phyloP scores from a whole-genome alignment of 805 yeast species.

The Blastobotrys chiropterorum region DNA sequence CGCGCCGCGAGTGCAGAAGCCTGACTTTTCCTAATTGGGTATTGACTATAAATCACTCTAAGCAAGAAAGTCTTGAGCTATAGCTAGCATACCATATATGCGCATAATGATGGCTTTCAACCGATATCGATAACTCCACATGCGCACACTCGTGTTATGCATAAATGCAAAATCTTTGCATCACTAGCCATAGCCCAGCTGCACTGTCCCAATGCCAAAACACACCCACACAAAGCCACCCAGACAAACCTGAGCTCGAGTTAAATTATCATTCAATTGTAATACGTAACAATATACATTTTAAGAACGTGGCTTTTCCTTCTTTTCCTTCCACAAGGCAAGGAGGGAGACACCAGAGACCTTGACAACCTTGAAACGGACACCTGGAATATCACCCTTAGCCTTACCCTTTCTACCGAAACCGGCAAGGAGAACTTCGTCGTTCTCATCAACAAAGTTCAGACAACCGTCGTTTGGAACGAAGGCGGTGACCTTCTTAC shows the following conservation, averaged over 20 bases:
- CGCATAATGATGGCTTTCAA: too few species aligned
- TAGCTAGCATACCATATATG: too few species aligned
- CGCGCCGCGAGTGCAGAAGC: too few species aligned
- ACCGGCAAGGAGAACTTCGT: slow-evolving; percentile 99
- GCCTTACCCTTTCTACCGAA: slow-evolving; percentile 99
- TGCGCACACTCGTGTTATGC: too few species aligned
- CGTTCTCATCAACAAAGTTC: slow-evolving; percentile 99
- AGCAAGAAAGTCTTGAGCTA: too few species aligned
- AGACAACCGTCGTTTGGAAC: slow-evolving; percentile 99
- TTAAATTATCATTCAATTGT: background rate
- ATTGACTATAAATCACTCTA: too few species aligned
- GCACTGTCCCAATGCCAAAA: background rate
- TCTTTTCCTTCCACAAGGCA: slow-evolving; percentile 99
- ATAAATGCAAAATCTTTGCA: too few species aligned
- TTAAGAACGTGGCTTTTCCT: slow-evolving; percentile 99
- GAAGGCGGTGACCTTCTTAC: slow-evolving; percentile 99
- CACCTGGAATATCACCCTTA: slow-evolving; percentile 99
- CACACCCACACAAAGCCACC: background rate
- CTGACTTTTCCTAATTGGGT: too few species aligned
- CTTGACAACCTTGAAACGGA: slow-evolving; percentile 99
- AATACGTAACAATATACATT: slow-evolving; percentile 4
- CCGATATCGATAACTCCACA: too few species aligned
- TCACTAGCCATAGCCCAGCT: too few species aligned
- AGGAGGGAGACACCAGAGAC: slow-evolving; percentile 99
- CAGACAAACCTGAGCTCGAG: background rate